Evolutionary conservation across 2,329 filamentous ascomycete species (phyloP).

Genomic region (Magnaporthiopsis rhizophila): DNA sequence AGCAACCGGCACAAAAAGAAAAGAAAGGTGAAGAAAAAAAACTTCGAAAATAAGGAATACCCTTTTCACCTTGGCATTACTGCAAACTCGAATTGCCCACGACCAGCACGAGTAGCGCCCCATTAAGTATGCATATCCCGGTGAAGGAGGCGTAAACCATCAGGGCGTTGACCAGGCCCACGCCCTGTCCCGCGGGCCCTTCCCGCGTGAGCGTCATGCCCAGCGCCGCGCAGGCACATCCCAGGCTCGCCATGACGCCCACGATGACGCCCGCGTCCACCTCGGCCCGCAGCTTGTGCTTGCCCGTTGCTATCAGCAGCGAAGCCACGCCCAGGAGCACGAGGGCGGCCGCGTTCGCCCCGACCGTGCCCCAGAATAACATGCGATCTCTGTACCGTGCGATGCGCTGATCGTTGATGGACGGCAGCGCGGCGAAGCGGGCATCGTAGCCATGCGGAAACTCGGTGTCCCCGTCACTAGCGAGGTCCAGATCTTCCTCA

Average conservation of each 20-base stretch:
- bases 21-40: too few species aligned
- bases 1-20: not conserved
- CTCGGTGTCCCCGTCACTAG: slow-evolving; percentile 28
- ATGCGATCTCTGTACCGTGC: slow-evolving; percentile 44
- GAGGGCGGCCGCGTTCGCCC: slow-evolving; percentile 50
- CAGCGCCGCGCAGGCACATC: slow-evolving; percentile 54
- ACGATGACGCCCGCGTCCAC: slow-evolving; percentile 67
- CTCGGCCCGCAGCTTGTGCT: slow-evolving; percentile 58
- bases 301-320: slow-evolving; percentile 59
- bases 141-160: slow-evolving; percentile 36
- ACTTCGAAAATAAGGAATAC: too few species aligned
- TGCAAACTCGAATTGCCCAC: slow-evolving; percentile 26
- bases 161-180: slow-evolving; percentile 34
- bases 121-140: slow-evolving; percentile 39
- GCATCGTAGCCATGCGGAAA: slow-evolving; percentile 44
- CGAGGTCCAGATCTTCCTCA: slow-evolving; percentile 19
- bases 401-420: slow-evolving; percentile 41
- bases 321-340: slow-evolving; percentile 57
- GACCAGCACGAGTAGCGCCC: slow-evolving; percentile 44
- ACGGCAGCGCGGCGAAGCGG: slow-evolving; percentile 45
- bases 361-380: slow-evolving; percentile 44
- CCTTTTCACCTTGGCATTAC: not conserved
- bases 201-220: slow-evolving; percentile 46
- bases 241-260: slow-evolving; percentile 58
- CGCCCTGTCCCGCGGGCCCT: slow-evolving; percentile 29